Conservation (phyloP, 768 basidiomycete species). For the Nevesoporus exiguus region DNA sequence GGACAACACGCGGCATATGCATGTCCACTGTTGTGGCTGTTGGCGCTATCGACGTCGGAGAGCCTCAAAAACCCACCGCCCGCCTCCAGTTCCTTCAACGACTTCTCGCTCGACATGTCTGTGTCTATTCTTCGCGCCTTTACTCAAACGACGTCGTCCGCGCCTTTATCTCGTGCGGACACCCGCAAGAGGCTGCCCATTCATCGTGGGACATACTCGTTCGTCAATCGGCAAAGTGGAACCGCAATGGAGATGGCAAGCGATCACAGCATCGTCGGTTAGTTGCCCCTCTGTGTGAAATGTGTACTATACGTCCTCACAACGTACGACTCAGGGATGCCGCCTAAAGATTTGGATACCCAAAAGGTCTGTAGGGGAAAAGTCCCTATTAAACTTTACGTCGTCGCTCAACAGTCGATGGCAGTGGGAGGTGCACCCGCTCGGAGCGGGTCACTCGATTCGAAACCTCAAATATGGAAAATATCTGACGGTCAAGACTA, state of each 20-base stretch:
- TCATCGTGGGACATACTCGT: slow-evolving; percentile 30
- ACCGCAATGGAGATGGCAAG: slow-evolving; percentile 30
- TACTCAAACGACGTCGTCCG: slow-evolving; percentile 9
- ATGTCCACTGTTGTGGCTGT: slow-evolving; percentile 16
- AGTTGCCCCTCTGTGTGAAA: not conserved
- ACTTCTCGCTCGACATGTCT: slow-evolving; percentile 14
- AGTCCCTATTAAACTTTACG: not conserved
- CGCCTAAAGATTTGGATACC: slow-evolving; percentile 26
- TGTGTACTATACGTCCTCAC: not conserved
- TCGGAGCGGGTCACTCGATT: slow-evolving; percentile 30
- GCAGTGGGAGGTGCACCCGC: slow-evolving; percentile 29
- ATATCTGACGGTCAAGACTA: slow-evolving; percentile 26
- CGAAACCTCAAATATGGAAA: slow-evolving; percentile 32
- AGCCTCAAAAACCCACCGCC: slow-evolving; percentile 13
- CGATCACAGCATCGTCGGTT: slow-evolving; percentile 24
- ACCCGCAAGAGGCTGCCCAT: slow-evolving; percentile 23
- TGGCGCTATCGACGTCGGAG: slow-evolving; percentile 1
- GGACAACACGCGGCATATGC: slow-evolving; percentile 18
- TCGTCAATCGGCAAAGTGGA: slow-evolving; percentile 32
- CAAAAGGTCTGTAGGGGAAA: slow-evolving; percentile 23
- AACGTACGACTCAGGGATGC: slow-evolving; percentile 22
- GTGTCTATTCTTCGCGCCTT: slow-evolving; percentile 22
- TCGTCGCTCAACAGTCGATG: not conserved
- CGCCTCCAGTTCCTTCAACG: not conserved
- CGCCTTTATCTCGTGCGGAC: slow-evolving; percentile 11